Base-by-base conservation (phyloP, 768 basidiomycete species). In the Hygrophorus pudorinus region DNA sequence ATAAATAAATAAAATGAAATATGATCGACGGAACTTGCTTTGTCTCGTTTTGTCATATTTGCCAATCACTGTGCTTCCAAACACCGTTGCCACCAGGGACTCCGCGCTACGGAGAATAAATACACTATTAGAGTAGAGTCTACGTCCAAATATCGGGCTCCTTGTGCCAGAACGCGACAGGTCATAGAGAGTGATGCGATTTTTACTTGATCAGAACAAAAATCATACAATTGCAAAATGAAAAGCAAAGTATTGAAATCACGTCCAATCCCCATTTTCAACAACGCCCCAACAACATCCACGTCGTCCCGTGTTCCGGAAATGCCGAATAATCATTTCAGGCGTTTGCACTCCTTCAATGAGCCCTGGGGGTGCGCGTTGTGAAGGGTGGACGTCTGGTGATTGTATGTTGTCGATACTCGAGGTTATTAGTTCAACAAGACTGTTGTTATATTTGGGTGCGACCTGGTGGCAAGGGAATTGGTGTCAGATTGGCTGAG, bases 361-460 rank as follows among this genome's bases (percentile, higher is more conserved):
- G 30, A 93, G 72, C 14, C 92, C 92, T 5, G 86, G 81, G 2
- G 86, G 85, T 18, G 87, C 86, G 18, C 89, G 81, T 52, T 89
- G 81, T 0, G 88, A 81, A 0, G 91, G 87, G 55, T 94, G 90
- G 2, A 91, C 78, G 56, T 93, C 88, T 13, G 84, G 80, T 1
- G 85, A 85, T 30, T 83, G 76, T 53, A 97, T 88, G 50, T 76
- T 80, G 66, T 99, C 96, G 59, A 98, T 91, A 55, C 85, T 90
- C 5, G 85, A 83, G 1, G 90, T 88, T 61, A 99, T 93, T 14
- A 98, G 75, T 55, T 98, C 94, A 13, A 98, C 91, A 35, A 99
- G 76, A 48, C 86, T 90, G 63, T 94, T 97, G 50, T 98, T 83
- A 54, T 94, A 98, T 68, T 96, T 96, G 9, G 94, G 80, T 24